These are phyloP conservation scores for Psilocybe tampanensis DNA, from an alignment of 768 basidiomycete species.

Conservation along the genomic window DNA sequence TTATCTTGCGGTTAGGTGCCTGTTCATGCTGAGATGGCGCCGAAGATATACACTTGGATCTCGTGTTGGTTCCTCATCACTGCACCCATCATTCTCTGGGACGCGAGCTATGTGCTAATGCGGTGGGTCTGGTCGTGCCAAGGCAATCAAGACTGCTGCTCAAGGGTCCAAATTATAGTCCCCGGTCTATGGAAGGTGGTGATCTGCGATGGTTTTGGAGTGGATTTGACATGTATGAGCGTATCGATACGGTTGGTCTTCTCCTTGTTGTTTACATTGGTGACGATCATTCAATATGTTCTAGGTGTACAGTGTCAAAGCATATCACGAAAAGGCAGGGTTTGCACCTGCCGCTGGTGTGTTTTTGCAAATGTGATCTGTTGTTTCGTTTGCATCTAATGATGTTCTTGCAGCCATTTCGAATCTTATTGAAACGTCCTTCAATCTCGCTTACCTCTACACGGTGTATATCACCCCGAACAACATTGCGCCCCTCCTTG, in stretches of 20 bases:
- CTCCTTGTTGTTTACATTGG: conserved; percentile 4
- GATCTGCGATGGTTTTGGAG: conserved; percentile 87
- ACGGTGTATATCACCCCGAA: conserved; percentile 54
- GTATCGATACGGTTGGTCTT: conserved; percentile 38
- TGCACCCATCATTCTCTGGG: conserved; percentile 69
- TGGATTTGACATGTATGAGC: conserved; percentile 69
- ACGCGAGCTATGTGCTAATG: conserved; percentile 56
- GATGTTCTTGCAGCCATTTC: conserved; percentile 54
- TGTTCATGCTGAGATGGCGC: conserved; percentile 9
- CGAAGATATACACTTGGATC: conserved; percentile 14
- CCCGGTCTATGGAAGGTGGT: conserved; percentile 57
- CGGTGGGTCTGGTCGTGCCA: conserved; percentile 34
- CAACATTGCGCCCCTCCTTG: conserved; percentile 64
- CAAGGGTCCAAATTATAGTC: conserved; percentile 21
- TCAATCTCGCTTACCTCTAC: conserved; percentile 69
- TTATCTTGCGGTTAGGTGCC: not conserved
- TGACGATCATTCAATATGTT: not conserved
- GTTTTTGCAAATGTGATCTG: conserved; percentile 13
- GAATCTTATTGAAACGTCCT: conserved; percentile 70
- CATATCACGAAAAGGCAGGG: conserved; percentile 62
- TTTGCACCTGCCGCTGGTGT: conserved; percentile 79
- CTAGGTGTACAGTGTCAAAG: conserved; percentile 73
- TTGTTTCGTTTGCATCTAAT: conserved; percentile 4
- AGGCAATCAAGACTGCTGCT: not conserved
- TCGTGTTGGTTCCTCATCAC: conserved; percentile 24